These are phyloP conservation scores for Straminergon stramineum DNA, from an alignment of 225 moss, liverwort and hornwort genomes.

Conservation along the genomic window DNA sequence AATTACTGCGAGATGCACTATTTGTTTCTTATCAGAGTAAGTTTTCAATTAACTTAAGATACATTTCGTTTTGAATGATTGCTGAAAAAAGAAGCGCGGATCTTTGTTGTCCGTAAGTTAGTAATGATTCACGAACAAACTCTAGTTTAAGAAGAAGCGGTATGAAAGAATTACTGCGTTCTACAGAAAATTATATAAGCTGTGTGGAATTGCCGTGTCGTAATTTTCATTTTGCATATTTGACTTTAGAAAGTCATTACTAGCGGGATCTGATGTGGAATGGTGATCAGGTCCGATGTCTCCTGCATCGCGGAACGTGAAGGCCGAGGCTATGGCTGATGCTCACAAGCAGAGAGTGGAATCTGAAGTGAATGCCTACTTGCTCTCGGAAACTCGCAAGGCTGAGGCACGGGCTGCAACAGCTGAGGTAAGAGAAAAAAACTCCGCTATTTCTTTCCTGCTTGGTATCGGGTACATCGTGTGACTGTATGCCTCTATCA, in stretches of 20 bases:
- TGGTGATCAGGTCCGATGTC: conserved; percentile 18
- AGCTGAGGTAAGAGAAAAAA: neutral
- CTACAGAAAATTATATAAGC: too few species aligned
- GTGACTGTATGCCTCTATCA: neutral
- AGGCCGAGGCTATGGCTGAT: conserved; percentile 40
- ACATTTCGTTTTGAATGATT: neutral
- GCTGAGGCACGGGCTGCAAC: conserved; percentile 36
- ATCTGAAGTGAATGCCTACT: conserved; percentile 20
- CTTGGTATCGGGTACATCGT: neutral
- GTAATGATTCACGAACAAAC: neutral
- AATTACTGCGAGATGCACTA: neutral
- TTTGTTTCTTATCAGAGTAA: neutral
- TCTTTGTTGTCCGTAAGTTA: neutral
- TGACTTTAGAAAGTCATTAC: too few species aligned
- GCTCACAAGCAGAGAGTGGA: conserved; percentile 53
- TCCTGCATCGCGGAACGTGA: conserved; percentile 21
- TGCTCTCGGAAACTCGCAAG: conserved; percentile 30
- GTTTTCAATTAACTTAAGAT: neutral
- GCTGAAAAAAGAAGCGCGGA: neutral
- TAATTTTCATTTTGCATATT: neutral
- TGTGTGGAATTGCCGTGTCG: too few species aligned
- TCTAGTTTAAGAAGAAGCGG: too few species aligned
- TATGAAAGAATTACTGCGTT: too few species aligned
- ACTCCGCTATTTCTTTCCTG: neutral
- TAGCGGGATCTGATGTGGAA: neutral